phyloP scores from a whole-genome alignment of 2,329 filamentous ascomycete genomes.

The Podosphaera aphanis region DNA sequence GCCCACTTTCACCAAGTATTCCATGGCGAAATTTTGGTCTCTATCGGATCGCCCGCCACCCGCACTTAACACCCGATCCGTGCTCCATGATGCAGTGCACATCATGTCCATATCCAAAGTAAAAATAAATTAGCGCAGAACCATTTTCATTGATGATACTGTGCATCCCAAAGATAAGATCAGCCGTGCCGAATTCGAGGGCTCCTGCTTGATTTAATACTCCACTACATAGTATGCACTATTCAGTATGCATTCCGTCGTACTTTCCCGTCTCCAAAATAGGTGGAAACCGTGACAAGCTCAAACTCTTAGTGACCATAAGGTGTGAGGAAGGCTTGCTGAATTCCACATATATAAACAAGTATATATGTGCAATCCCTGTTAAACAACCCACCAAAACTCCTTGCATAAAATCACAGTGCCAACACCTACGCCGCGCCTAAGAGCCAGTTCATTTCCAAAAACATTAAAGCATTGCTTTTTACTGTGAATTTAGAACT shows the following conservation, averaged over 20 bases:
- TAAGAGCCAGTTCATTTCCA: slow-evolving; percentile 7
- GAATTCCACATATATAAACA: neutral
- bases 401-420: slow-evolving; percentile 1
- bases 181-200: neutral
- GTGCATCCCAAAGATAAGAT: neutral
- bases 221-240: too few relatives aligned
- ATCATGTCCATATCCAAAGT: too few relatives aligned
- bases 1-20: too few relatives aligned
- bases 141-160: neutral
- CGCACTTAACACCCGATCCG: too few relatives aligned
- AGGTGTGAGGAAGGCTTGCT: neutral
- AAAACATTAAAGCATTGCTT: slow-evolving; percentile 5
- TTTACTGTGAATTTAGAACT: slow-evolving; percentile 16
- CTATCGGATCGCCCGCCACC: too few relatives aligned
- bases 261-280: too few relatives aligned
- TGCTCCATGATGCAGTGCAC: too few relatives aligned
- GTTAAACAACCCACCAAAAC: slow-evolving; percentile 11
- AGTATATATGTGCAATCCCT: slow-evolving; percentile 4
- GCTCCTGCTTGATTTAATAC: neutral
- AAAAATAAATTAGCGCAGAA: too few relatives aligned
- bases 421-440: slow-evolving; percentile 11
- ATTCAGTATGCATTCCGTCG: too few relatives aligned
- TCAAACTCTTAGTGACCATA: too few relatives aligned
- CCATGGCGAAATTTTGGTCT: too few relatives aligned
- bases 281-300: too few relatives aligned